Conservation (phyloP, 495 filamentous ascomycete genomes). For the Neurospora sp. region DNA sequence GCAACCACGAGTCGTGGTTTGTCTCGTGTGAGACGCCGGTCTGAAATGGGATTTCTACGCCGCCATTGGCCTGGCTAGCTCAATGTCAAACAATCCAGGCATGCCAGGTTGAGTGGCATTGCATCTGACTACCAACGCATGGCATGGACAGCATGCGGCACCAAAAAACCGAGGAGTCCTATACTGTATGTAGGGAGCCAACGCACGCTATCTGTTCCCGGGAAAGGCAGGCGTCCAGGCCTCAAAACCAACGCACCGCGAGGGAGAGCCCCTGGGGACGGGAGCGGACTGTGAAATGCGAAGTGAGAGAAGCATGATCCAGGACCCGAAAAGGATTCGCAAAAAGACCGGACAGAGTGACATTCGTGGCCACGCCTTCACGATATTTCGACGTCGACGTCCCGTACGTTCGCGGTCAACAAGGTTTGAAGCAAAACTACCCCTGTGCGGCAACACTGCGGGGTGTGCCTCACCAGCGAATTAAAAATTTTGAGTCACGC, state of each 20-base stretch:
- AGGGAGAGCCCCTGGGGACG: background rate
- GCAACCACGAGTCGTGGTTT: background rate
- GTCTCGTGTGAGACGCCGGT: no score
- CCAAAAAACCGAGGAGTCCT: background rate
- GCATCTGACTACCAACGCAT: background rate
- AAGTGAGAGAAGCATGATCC: background rate
- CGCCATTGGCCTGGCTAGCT: background rate
- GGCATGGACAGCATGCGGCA: background rate
- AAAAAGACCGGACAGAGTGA: background rate
- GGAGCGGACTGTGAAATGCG: background rate
- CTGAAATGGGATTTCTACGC: background rate
- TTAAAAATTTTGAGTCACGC: conserved; percentile 9
- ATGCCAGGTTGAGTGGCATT: background rate
- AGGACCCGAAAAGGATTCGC: background rate
- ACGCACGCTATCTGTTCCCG: background rate
- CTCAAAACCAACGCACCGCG: background rate
- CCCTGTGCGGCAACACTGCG: background rate
- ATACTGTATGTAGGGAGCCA: no score
- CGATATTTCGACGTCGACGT: background rate
- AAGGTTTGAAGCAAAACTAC: background rate
- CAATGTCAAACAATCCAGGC: background rate
- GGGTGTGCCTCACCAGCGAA: background rate
- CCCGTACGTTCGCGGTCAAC: background rate
- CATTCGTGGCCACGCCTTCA: background rate
- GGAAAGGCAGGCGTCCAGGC: background rate